These are phyloP conservation scores for Xylaria sp. DNA, from an alignment of 495 filamentous ascomycete species.

Conservation along the genomic window DNA sequence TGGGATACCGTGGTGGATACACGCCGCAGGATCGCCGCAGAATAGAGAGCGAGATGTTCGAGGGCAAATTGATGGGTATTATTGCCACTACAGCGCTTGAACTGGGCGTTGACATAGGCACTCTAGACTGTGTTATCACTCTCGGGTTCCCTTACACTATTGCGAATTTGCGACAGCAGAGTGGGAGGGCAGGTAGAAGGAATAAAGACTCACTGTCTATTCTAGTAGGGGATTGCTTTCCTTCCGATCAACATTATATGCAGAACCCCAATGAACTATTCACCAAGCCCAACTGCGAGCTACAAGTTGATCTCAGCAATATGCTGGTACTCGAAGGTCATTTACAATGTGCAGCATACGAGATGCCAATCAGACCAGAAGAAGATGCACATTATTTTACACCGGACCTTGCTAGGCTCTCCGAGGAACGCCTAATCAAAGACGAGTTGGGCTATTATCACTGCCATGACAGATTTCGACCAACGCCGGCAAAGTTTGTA, in stretches of 20 bases:
- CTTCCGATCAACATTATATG: slow-evolving; percentile 97
- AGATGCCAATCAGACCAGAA: slow-evolving; percentile 84
- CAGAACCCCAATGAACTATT: slow-evolving; percentile 97
- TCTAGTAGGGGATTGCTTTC: slow-evolving; percentile 88
- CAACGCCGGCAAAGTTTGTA: slow-evolving; percentile 80
- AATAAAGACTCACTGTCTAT: slow-evolving; percentile 95
- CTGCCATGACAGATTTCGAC: slow-evolving; percentile 86
- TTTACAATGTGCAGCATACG: slow-evolving; percentile 93
- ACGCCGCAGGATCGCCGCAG: slow-evolving; percentile 88
- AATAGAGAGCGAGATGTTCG: slow-evolving; percentile 97
- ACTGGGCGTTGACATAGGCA: slow-evolving; percentile 94
- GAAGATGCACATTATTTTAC: slow-evolving; percentile 85
- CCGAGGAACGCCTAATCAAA: slow-evolving; percentile 73
- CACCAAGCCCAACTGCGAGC: slow-evolving; percentile 83
- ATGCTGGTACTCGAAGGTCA: slow-evolving; percentile 92
- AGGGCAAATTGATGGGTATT: slow-evolving; percentile 90
- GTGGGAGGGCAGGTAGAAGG: slow-evolving; percentile 87
- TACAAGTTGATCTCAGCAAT: slow-evolving; percentile 90
- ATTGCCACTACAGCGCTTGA: slow-evolving; percentile 93
- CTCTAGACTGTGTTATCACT: slow-evolving; percentile 91
- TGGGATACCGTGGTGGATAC: slow-evolving; percentile 97
- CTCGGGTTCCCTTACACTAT: slow-evolving; percentile 96
- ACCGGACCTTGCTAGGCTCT: slow-evolving; percentile 72
- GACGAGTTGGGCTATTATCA: slow-evolving; percentile 85
- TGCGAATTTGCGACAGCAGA: slow-evolving; percentile 92